These are phyloP conservation scores for Pistacia vera DNA, from an alignment of 345 rosid genomes.

Conservation along the genomic window DNA sequence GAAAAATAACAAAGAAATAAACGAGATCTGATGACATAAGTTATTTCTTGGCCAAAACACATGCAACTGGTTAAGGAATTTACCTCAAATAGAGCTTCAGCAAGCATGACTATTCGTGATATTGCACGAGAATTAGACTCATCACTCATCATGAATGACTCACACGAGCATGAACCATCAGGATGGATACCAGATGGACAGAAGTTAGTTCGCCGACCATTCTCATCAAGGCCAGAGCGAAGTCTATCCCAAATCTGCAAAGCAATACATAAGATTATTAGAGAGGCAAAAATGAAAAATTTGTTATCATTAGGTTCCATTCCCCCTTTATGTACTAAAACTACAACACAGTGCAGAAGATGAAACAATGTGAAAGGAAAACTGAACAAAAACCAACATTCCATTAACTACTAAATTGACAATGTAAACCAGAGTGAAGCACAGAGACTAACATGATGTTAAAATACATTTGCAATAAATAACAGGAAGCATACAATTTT, in stretches of 20 bases:
- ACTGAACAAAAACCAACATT: neutral
- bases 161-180: conserved; percentile 68
- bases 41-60: neutral
- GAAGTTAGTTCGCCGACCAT: conserved; percentile 31
- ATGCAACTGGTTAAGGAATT: conserved; percentile 13
- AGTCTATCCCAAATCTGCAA: conserved; percentile 67
- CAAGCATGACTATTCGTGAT: conserved; percentile 77
- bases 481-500: neutral
- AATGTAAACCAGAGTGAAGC: neutral
- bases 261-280: conserved; percentile 6
- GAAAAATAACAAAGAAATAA: neutral
- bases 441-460: neutral
- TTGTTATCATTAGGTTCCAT: neutral
- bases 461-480: neutral
- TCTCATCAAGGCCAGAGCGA: conserved; percentile 47
- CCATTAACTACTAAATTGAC: neutral
- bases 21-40: neutral
- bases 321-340: conserved; percentile 1
- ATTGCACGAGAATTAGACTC: conserved; percentile 58
- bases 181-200: conserved; percentile 73
- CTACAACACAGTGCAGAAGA: neutral
- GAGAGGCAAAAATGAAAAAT: neutral
- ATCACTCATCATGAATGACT: conserved; percentile 43
- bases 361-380: neutral
- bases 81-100: conserved; percentile 88